Conservation (phyloP, 371 early-diverging fungal species). For the Globomyces sp. region DNA sequence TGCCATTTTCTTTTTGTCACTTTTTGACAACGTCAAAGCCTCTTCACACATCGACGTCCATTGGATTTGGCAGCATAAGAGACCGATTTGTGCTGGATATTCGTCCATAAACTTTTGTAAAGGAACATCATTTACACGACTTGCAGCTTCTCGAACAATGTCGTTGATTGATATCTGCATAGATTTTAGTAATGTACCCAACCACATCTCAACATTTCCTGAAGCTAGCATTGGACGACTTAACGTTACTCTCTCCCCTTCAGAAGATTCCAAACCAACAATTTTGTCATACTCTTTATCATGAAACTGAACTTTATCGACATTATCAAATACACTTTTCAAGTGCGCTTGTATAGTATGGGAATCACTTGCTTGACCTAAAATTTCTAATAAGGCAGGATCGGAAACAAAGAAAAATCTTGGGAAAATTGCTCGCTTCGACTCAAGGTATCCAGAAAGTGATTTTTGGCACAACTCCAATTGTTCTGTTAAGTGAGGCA, state of each 20-base stretch:
- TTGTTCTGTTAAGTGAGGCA: conserved; percentile 64
- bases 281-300: conserved; percentile 68
- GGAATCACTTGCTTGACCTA: conserved; percentile 63
- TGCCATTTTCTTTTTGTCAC: conserved; percentile 62
- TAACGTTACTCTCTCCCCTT: conserved; percentile 57
- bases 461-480: conserved; percentile 66
- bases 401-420: conserved; percentile 68
- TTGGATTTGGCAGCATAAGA: conserved; percentile 58
- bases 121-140: conserved; percentile 57
- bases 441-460: conserved; percentile 59
- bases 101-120: conserved; percentile 60
- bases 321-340: conserved; percentile 60
- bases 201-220: conserved; percentile 63
- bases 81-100: conserved; percentile 63
- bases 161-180: conserved; percentile 60
- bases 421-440: conserved; percentile 63
- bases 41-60: conserved; percentile 62
- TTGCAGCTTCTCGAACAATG: conserved; percentile 55
- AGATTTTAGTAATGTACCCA: conserved; percentile 55
- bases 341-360: conserved; percentile 65
- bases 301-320: conserved; percentile 56
- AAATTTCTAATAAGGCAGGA: conserved; percentile 61
- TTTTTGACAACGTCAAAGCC: conserved; percentile 49
- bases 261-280: conserved; percentile 54
- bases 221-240: conserved; percentile 54